A percentile compares a stretch with the other conserved stretches of the same genome.
These are phyloP conservation scores for Coleophoma cylindrospora DNA, from an alignment of 2,329 filamentous ascomycete genomes.

Conservation along the genomic window DNA sequence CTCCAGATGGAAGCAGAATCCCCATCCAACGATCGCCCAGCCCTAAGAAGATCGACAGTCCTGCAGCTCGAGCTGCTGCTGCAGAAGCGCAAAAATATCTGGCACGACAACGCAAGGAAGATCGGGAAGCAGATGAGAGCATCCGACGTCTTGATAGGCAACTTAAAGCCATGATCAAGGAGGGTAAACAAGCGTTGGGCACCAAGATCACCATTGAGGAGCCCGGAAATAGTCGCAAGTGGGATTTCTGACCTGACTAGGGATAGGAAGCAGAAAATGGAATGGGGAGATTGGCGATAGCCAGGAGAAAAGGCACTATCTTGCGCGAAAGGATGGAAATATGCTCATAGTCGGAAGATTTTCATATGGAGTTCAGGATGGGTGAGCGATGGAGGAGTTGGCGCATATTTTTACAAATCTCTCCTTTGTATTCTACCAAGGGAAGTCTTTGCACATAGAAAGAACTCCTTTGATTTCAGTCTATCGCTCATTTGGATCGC, in stretches of 20 bases:
- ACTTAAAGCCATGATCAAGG: constrained; percentile 79
- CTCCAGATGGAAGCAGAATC: constrained; percentile 24
- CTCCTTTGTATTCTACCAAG: too few relatives aligned
- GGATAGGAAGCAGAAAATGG: too few relatives aligned
- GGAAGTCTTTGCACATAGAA: too few relatives aligned
- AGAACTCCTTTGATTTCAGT: too few relatives aligned
- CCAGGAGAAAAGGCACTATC: too few relatives aligned
- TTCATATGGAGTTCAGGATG: too few relatives aligned
- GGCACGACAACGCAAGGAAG: constrained; percentile 65
- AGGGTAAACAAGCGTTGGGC: constrained; percentile 82
- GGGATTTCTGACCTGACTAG: not conserved
- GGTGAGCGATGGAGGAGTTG: too few relatives aligned
- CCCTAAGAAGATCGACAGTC: constrained; percentile 18
- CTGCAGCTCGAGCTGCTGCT: constrained; percentile 30
- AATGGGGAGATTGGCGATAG: too few relatives aligned
- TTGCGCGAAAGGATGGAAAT: too few relatives aligned
- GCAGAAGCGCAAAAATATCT: constrained; percentile 70
- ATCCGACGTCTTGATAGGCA: constrained; percentile 76
- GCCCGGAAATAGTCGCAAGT: not conserved
- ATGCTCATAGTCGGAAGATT: too few relatives aligned
- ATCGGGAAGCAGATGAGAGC: constrained; percentile 72
- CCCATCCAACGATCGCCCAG: constrained; percentile 9
- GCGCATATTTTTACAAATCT: too few relatives aligned
- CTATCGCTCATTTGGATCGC: too few relatives aligned
- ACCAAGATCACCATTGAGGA: constrained; percentile 41